phyloP scores from a whole-genome alignment of 257 asterid genomes.

The Solanum corneliomulleri region DNA sequence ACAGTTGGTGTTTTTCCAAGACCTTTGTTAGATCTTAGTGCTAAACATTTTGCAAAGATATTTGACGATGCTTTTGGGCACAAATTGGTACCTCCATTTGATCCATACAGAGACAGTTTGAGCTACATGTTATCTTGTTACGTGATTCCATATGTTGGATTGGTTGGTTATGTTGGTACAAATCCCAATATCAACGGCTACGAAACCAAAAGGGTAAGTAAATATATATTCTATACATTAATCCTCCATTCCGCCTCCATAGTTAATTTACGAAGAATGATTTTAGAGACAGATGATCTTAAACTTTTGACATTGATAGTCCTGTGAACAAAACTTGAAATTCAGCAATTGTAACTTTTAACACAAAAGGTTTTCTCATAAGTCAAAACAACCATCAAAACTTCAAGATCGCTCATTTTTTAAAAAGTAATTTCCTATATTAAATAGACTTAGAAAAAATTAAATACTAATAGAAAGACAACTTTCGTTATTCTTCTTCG shows the following conservation, averaged over 20 bases:
- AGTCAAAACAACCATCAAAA: no score
- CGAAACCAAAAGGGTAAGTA: slow-evolving; percentile 13
- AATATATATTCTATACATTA: background rate
- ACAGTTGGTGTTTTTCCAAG: slow-evolving; percentile 32
- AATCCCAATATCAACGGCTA: slow-evolving; percentile 27
- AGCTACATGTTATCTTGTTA: slow-evolving; percentile 33
- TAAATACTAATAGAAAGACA: no score
- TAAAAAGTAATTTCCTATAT: no score
- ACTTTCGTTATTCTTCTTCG: no score
- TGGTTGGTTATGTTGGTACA: slow-evolving; percentile 34
- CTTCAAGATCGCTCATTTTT: background rate
- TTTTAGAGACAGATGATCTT: no score
- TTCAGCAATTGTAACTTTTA: no score
- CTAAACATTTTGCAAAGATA: slow-evolving; percentile 19
- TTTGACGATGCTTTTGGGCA: slow-evolving; percentile 32
- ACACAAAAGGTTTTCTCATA: no score
- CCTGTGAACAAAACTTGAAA: no score
- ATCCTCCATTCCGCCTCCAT: background rate
- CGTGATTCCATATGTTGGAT: slow-evolving; percentile 30
- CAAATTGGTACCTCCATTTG: slow-evolving; percentile 28
- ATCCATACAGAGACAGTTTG: slow-evolving; percentile 33
- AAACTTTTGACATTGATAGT: no score
- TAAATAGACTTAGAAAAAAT: no score
- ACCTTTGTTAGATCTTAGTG: slow-evolving; percentile 32
- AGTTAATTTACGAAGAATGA: no score